A percentile compares a stretch with the other conserved stretches of the same genome.
Evolutionary conservation across 2,329 filamentous ascomycete genomes (phyloP).

Genomic region (Seiridium cupressi): DNA sequence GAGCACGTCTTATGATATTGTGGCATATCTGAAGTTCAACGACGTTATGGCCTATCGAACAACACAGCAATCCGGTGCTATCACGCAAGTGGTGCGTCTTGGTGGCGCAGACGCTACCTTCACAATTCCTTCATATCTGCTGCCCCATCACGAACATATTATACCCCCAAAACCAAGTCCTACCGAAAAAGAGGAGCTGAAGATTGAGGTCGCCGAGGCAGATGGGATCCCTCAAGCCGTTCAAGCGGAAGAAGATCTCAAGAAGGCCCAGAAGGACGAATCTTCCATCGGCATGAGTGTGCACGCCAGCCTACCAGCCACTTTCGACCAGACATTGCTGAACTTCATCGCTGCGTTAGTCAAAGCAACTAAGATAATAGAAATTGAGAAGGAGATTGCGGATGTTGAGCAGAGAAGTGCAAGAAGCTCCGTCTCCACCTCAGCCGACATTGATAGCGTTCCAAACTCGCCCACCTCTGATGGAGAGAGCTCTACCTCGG

Average conservation of each 20-base stretch:
- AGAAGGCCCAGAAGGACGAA: slow-evolving; percentile 42
- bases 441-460: background rate
- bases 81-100: slow-evolving; percentile 47
- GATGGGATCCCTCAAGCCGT: slow-evolving; percentile 41
- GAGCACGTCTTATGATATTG: slow-evolving; percentile 45
- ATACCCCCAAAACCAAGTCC: slow-evolving; percentile 38
- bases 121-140: slow-evolving; percentile 44
- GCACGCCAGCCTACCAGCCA: slow-evolving; percentile 46
- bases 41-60: slow-evolving; percentile 50
- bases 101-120: slow-evolving; percentile 49
- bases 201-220: slow-evolving; percentile 36
- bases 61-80: slow-evolving; percentile 35
- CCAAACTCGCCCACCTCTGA: slow-evolving; percentile 2
- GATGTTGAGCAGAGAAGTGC: slow-evolving; percentile 10
- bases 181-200: slow-evolving; percentile 29
- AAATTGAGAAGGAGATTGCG: slow-evolving; percentile 43
- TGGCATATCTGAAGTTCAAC: slow-evolving; percentile 38
- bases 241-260: slow-evolving; percentile 35
- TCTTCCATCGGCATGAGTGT: slow-evolving; percentile 43
- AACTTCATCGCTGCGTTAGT: slow-evolving; percentile 53
- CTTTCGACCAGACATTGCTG: slow-evolving; percentile 49
- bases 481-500: background rate
- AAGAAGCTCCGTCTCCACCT: background rate
- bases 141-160: slow-evolving; percentile 54
- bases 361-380: slow-evolving; percentile 57